A percentile compares a stretch with the other conserved stretches of the same genome.
These are phyloP conservation scores for Grosmannia serpens DNA, from an alignment of 2,329 filamentous ascomycete genomes.

Conservation along the genomic window DNA sequence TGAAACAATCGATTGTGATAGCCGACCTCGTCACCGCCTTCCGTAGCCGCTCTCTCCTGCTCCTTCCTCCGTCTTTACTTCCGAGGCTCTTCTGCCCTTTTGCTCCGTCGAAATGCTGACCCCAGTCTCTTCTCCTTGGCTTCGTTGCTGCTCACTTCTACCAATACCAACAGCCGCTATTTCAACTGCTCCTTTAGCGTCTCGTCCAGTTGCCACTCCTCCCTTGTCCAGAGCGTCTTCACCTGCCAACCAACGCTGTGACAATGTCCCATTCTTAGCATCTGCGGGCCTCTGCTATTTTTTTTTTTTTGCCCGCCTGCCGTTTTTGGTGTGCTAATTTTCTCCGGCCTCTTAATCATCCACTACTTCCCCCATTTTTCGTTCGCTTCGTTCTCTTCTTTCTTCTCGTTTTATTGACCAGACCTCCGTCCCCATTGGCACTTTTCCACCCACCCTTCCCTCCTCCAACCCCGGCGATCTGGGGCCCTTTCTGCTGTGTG, in stretches of 20 bases:
- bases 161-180: constrained; percentile 7
- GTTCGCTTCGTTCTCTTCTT: not conserved
- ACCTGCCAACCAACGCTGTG: not conserved
- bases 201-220: not conserved
- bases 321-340: not conserved
- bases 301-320: not conserved
- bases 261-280: not conserved
- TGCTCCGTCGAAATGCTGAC: not conserved
- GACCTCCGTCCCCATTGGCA: not conserved
- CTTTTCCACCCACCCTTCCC: not conserved
- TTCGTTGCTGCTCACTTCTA: not conserved
- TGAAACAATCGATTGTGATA: not conserved
- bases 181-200: constrained; percentile 1
- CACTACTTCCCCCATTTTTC: not conserved
- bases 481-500: not conserved
- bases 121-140: not conserved
- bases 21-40: not conserved
- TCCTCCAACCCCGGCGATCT: not conserved
- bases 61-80: not conserved
- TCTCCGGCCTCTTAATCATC: not conserved
- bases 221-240: not conserved
- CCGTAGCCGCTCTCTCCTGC: not conserved
- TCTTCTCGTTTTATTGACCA: not conserved
- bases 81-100: not conserved
- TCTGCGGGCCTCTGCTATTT: not conserved